Evolutionary conservation across 129 eudicot species (phyloP), one percentile per base, ranked within the genome.

Genomic region (Solidago caesia): DNA sequence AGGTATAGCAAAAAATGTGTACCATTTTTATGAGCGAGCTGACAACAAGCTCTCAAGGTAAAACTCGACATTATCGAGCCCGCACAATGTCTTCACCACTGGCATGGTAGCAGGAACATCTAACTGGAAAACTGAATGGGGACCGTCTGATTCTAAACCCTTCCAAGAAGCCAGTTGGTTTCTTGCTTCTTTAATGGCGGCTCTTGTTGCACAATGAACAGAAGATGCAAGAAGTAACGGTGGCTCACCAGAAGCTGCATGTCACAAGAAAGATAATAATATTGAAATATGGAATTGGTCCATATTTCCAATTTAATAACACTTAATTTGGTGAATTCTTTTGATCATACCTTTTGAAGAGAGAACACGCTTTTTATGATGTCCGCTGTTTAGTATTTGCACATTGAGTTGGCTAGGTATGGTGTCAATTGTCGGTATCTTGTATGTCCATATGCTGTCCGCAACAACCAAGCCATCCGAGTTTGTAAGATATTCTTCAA

Each of bases 91-190:
- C 82, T 95, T 95, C 65, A 95, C 97, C 41, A 91, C 90, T 6
- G 96, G 97, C 94, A 95, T 80, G 42, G 88, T 84, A 44, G 99
- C 99, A 29, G 99, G 99, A 44, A 95, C 97, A 52, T 88, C 97
- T 51, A 95, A 79, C 69, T 85, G 84, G 76, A 95, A 82, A 45
- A 27, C 14, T 6, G 72, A 53, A 13, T 80, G 64, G 39, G 83
- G 83, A 70, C 73, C 67, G 2, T 79, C 88, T 33, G 39, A 3
- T 33, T 79, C 88, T 25, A 81, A 42, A 7, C 82, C 86, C 10
- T 86, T 86, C 99, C 99, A 95, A 39, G 83, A 72, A 60, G 41
- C 67, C 13, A 85, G 74, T 85, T 95, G 90, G 51, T 77, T 87
- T 71, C 95, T 85, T 14, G 97, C 97, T 79, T 75, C 99, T 61